phyloP scores from a whole-genome alignment of 192 early-diverging fungal species.

The Coemansia sp. region DNA sequence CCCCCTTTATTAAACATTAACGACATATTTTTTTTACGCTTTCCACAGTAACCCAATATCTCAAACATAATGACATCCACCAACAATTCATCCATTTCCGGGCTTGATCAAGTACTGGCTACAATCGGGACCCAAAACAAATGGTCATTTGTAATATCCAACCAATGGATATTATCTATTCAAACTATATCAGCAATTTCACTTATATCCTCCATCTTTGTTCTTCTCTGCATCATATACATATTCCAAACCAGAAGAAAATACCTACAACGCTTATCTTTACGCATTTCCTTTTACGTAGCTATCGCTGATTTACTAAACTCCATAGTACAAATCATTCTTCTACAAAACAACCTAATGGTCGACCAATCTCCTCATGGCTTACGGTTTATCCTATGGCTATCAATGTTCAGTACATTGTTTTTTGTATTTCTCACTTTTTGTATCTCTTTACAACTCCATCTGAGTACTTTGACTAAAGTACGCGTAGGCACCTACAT shows the following conservation, averaged over 20 bases:
- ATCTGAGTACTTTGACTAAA: conserved; percentile 46
- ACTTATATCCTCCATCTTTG: conserved; percentile 21
- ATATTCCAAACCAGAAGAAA: conserved; percentile 18
- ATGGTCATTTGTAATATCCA: conserved; percentile 38
- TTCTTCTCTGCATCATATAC: conserved; percentile 12
- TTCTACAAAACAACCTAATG: conserved; percentile 41
- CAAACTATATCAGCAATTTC: conserved; percentile 34
- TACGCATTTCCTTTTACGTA: conserved; percentile 36
- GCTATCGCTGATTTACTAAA: conserved; percentile 22
- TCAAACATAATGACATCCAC: background rate
- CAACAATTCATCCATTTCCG: conserved; percentile 1
- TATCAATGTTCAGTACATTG: conserved; percentile 31
- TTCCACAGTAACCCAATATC: too few species aligned
- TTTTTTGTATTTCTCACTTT: conserved; percentile 37
- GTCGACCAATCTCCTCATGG: conserved; percentile 10
- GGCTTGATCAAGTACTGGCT: background rate
- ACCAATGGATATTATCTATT: conserved; percentile 22
- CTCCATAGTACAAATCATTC: conserved; percentile 22
- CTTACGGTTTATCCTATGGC: conserved; percentile 40
- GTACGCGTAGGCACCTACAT: conserved; percentile 36
- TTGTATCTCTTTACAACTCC: conserved; percentile 37
- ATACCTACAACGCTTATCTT: conserved; percentile 36
- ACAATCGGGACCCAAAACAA: background rate
- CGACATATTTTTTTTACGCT: background rate
- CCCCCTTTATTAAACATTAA: background rate